These are phyloP conservation scores for Blastobotrys attinorum DNA, from an alignment of 805 yeast species.

Conservation along the genomic window DNA sequence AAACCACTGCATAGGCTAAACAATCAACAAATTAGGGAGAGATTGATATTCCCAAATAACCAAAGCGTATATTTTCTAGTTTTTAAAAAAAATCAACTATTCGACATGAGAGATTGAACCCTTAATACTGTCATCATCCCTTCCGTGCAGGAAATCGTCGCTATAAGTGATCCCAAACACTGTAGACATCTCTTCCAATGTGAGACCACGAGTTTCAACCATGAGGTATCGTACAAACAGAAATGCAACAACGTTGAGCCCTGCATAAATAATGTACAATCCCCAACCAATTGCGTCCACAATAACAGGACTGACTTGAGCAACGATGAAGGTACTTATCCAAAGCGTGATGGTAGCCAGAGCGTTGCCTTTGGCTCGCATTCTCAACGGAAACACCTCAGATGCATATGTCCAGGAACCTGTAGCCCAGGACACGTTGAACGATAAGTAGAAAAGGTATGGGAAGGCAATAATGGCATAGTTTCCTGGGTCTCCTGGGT, in stretches of 20 bases:
- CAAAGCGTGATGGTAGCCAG: conserved; percentile 71
- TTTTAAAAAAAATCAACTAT: too few species aligned
- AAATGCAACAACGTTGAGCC: conserved; percentile 40
- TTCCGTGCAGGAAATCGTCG: not conserved
- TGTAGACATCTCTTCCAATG: conserved; percentile 32
- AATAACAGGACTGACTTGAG: conserved; percentile 64
- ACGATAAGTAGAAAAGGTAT: conserved; percentile 42
- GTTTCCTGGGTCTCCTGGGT: conserved; percentile 21
- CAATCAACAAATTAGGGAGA: too few species aligned
- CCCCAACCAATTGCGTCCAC: conserved; percentile 38
- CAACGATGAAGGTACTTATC: conserved; percentile 68
- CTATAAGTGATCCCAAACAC: conserved; percentile 2
- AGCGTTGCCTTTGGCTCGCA: conserved; percentile 57
- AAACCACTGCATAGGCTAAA: too few species aligned
- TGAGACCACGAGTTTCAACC: conserved; percentile 21
- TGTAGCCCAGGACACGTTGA: conserved; percentile 80
- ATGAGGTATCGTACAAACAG: conserved; percentile 30
- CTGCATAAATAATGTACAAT: conserved; percentile 53
- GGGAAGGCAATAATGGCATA: conserved; percentile 41
- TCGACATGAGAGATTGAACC: not conserved
- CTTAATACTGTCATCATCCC: not conserved
- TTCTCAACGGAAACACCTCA: conserved; percentile 39
- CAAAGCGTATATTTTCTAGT: too few species aligned
- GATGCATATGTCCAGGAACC: conserved; percentile 42
- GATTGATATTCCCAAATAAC: too few species aligned